Conservation (phyloP, 148 eudicot genomes). For the Fagopyrum esculentum region DNA sequence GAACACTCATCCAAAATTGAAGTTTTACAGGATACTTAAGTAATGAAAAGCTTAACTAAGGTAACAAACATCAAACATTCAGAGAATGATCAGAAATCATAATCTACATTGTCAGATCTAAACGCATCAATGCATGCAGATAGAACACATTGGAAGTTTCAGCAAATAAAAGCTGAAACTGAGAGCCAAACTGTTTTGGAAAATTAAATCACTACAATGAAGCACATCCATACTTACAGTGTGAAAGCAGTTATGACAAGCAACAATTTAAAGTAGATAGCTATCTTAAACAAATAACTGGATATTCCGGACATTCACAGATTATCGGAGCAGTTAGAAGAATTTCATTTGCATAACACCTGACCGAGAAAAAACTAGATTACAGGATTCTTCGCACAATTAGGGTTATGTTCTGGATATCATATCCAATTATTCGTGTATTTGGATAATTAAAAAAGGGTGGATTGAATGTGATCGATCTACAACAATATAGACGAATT, state of each 20-base stretch:
- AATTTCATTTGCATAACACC: no score
- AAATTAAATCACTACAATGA: not conserved
- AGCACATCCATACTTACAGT: not conserved
- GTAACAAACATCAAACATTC: not conserved
- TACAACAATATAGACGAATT: no score
- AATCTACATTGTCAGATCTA: not conserved
- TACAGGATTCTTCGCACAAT: no score
- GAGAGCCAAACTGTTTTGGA: not conserved
- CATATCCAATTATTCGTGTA: no score
- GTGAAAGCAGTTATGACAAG: not conserved
- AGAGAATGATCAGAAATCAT: not conserved
- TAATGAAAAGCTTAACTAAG: not conserved
- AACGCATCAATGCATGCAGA: not conserved
- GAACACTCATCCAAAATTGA: not conserved
- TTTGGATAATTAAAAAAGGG: no score
- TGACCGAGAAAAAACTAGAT: no score
- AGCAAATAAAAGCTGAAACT: not conserved
- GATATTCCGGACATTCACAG: not conserved
- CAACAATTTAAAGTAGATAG: not conserved
- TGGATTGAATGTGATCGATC: no score
- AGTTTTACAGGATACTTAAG: not conserved
- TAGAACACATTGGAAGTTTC: not conserved
- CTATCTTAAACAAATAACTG: not conserved
- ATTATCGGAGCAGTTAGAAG: no score
- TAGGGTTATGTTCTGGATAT: no score